phyloP scores from a whole-genome alignment of 73 alveolate genomes.

The Urostyla sp. region DNA sequence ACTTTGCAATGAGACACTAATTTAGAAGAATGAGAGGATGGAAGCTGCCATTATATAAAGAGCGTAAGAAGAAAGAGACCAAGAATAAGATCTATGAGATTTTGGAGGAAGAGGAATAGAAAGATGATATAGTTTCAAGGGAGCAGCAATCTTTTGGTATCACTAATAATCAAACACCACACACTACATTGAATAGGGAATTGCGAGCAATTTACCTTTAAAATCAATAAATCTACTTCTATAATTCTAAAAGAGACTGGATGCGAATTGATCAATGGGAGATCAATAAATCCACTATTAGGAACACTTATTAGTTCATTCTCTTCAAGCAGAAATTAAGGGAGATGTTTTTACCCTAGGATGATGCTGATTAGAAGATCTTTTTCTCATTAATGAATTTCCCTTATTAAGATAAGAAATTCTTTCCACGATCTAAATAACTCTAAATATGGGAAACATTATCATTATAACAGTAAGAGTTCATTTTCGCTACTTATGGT shows the following conservation, averaged over 20 bases:
- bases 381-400: constrained; percentile 23
- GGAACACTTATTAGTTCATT: not conserved
- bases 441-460: constrained; percentile 35
- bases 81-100: not conserved
- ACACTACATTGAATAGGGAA: not conserved
- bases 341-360: constrained; percentile 41
- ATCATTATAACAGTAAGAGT: constrained; percentile 16
- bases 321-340: constrained; percentile 8
- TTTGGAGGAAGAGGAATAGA: not conserved
- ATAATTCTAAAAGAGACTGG: not conserved
- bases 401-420: constrained; percentile 1
- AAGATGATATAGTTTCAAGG: not conserved
- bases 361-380: constrained; percentile 29
- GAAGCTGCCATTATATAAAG: not conserved
- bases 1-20: constrained; percentile 38
- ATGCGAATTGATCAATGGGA: not conserved
- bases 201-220: not conserved
- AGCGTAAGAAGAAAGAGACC: not conserved
- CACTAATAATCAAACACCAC: not conserved
- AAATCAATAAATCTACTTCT: not conserved
- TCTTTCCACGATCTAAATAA: constrained; percentile 21
- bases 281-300: not conserved
- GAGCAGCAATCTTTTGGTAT: not conserved
- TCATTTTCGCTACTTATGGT: no score
- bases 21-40: constrained; percentile 48